These are phyloP conservation scores for Penicillium sp. DNA, from an alignment of 2,329 filamentous ascomycete genomes.

Conservation along the genomic window DNA sequence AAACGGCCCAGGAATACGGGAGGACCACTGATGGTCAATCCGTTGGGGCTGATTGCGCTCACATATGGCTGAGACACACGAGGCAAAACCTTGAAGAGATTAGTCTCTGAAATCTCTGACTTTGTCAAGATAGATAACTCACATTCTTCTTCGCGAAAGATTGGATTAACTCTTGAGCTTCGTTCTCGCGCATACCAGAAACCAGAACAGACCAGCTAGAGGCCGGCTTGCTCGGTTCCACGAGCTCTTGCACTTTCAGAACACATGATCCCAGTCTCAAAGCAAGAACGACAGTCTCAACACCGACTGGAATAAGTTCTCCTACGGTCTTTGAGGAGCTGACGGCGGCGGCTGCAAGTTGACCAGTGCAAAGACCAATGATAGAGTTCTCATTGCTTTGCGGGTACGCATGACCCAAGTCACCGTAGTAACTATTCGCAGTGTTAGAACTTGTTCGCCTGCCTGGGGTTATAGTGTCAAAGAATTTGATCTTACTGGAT, in stretches of 20 bases:
- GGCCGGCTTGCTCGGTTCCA: constrained; percentile 32
- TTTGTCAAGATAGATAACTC: constrained; percentile 6
- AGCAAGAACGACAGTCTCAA: constrained; percentile 46
- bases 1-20: constrained; percentile 56
- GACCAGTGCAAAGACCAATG: constrained; percentile 47
- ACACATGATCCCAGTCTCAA: constrained; percentile 48
- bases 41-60: constrained; percentile 61
- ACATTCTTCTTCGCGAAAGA: constrained; percentile 29
- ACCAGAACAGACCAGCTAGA: constrained; percentile 46
- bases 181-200: constrained; percentile 39
- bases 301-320: constrained; percentile 44
- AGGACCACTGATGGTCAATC: constrained; percentile 62
- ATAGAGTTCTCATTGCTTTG: constrained; percentile 38
- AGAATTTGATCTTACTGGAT: constrained; percentile 42
- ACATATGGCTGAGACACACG: constrained; percentile 58
- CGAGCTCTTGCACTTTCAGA: constrained; percentile 38
- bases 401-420: constrained; percentile 45
- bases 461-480: not conserved
- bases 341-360: constrained; percentile 45
- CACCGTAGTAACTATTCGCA: constrained; percentile 42
- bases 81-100: constrained; percentile 43
- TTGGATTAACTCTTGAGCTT: constrained; percentile 28
- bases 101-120: constrained; percentile 3
- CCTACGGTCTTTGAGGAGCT: constrained; percentile 43
- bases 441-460: not conserved